Evolutionary conservation across 2,329 filamentous ascomycete genomes (phyloP).

Genomic region (Colletotrichum coccodes): DNA sequence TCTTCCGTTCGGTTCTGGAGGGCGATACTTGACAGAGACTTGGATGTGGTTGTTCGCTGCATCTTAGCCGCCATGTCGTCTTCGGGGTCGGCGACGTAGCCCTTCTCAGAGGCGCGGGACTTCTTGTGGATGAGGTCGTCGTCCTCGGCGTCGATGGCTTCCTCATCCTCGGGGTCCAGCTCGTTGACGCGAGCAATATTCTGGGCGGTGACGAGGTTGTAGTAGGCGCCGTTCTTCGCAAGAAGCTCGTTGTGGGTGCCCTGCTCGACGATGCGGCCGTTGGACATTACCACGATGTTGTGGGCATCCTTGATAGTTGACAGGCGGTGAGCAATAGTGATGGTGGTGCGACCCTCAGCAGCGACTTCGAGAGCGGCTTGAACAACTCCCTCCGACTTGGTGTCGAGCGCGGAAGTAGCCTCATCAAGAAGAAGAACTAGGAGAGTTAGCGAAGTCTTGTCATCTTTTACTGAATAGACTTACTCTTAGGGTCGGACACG

Average conservation of each 20-base stretch:
- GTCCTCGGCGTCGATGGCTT: constrained; percentile 58
- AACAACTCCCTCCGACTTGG: constrained; percentile 92
- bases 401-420: constrained; percentile 92
- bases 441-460: constrained; percentile 32
- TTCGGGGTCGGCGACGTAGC: constrained; percentile 65
- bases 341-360: constrained; percentile 87
- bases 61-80: constrained; percentile 70
- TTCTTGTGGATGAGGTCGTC: constrained; percentile 61
- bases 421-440: constrained; percentile 88
- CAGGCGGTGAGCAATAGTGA: constrained; percentile 93
- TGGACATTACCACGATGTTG: constrained; percentile 93
- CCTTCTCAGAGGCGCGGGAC: constrained; percentile 51
- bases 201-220: constrained; percentile 87
- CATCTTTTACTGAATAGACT: constrained; percentile 35
- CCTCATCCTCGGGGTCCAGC: constrained; percentile 60
- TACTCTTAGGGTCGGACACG: constrained; percentile 86
- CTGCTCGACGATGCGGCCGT: constrained; percentile 90
- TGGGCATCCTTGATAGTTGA: constrained; percentile 95
- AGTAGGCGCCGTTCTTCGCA: constrained; percentile 77
- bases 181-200: constrained; percentile 75
- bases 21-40: constrained; percentile 76
- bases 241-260: constrained; percentile 87
- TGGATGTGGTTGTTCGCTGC: constrained; percentile 62
- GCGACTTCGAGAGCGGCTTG: constrained; percentile 92
- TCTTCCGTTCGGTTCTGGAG: constrained; percentile 67